A percentile compares a stretch with the other conserved stretches of the same genome.
Evolutionary conservation across 108 stramenopile genomes (phyloP).

Genomic region (Nitzschia sp.): DNA sequence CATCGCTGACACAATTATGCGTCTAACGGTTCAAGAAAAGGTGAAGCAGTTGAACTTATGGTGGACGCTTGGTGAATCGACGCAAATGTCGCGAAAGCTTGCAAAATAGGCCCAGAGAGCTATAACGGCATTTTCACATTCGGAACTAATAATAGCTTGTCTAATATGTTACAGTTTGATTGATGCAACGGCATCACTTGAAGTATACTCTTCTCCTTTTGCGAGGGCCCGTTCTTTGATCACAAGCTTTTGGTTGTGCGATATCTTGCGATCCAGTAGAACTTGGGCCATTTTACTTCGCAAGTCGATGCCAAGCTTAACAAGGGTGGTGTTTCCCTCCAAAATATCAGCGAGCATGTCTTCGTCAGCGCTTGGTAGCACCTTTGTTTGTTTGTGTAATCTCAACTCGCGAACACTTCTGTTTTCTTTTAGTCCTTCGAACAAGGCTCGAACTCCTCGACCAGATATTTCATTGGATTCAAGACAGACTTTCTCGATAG

Average conservation of each 20-base stretch:
- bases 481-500: constrained; percentile 23
- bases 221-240: constrained; percentile 8
- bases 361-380: constrained; percentile 29
- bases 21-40: too few relatives aligned
- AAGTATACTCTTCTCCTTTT: constrained; percentile 25
- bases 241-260: constrained; percentile 15
- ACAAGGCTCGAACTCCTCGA: constrained; percentile 32
- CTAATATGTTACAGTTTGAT: too few relatives aligned
- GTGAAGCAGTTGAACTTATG: too few relatives aligned
- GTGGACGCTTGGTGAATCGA: too few relatives aligned
- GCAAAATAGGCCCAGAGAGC: too few relatives aligned
- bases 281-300: constrained; percentile 21
- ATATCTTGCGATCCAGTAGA: constrained; percentile 31
- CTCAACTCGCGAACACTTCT: constrained; percentile 27
- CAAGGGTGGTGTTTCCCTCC: constrained; percentile 25
- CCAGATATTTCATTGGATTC: constrained; percentile 39
- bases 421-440: constrained; percentile 30
- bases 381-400: constrained; percentile 47
- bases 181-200: too few relatives aligned
- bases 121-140: too few relatives aligned
- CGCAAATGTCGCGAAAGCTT: too few relatives aligned
- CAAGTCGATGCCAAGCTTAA: constrained; percentile 41
- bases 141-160: too few relatives aligned
- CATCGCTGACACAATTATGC: too few relatives aligned
- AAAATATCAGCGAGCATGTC: constrained; percentile 27